phyloP scores from a whole-genome alignment of 2,329 filamentous ascomycete genomes.

The Thermothelomyces thermophilus region DNA sequence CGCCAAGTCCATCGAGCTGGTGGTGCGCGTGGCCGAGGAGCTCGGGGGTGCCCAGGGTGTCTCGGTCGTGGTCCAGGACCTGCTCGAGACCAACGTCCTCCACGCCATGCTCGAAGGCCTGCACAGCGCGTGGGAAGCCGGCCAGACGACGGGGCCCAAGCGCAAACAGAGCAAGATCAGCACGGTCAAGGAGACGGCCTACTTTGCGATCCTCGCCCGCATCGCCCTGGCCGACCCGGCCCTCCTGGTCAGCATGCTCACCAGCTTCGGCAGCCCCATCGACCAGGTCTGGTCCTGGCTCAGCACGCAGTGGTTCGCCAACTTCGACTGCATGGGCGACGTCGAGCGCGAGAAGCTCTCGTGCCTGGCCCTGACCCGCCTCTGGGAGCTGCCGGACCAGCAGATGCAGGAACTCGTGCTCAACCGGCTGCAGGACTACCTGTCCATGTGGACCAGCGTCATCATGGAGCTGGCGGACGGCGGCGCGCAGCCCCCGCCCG shows the following conservation, averaged over 20 bases:
- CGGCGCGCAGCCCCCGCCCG: constrained; percentile 12
- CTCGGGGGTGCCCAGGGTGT: constrained; percentile 57
- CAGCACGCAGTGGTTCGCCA: constrained; percentile 58
- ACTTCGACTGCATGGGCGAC: constrained; percentile 62
- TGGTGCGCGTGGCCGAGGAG: constrained; percentile 56
- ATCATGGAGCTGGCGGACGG: constrained; percentile 59
- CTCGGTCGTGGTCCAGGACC: constrained; percentile 56
- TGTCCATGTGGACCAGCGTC: constrained; percentile 68
- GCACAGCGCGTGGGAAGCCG: constrained; percentile 63
- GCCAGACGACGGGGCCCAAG: constrained; percentile 77
- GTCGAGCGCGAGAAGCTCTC: constrained; percentile 63
- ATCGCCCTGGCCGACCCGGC: constrained; percentile 66
- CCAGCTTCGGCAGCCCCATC: constrained; percentile 37
- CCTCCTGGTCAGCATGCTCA: constrained; percentile 56
- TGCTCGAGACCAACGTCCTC: constrained; percentile 58
- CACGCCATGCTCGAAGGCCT: constrained; percentile 58
- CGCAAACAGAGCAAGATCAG: constrained; percentile 62
- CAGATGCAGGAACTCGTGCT: constrained; percentile 52
- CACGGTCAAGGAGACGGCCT: constrained; percentile 73
- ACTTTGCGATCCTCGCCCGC: constrained; percentile 75
- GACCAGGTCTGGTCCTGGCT: constrained; percentile 55
- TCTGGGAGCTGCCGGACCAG: constrained; percentile 56
- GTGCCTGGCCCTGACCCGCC: constrained; percentile 62
- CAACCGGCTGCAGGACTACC: constrained; percentile 61
- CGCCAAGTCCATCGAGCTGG: constrained; percentile 55